A percentile compares a stretch with the other conserved stretches of the same genome.
Evolutionary conservation across 257 asterid species (phyloP).

Genomic region (Verbena officinalis): DNA sequence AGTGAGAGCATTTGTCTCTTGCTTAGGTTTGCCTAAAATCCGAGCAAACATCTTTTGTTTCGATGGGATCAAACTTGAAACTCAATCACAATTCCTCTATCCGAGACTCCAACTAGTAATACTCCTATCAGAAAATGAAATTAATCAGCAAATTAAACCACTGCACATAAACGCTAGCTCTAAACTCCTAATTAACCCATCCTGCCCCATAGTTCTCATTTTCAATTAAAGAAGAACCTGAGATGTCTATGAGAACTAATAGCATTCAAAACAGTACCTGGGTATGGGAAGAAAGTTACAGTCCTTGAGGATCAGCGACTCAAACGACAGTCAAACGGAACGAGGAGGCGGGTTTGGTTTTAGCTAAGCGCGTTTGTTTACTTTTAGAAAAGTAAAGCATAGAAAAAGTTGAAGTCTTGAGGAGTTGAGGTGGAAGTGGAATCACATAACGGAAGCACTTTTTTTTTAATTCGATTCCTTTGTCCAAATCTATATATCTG

Average conservation of each 20-base stretch:
- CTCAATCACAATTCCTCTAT: conserved; percentile 15
- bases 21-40: conserved; percentile 66
- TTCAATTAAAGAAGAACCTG: background rate
- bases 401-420: background rate
- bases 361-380: conserved; percentile 28
- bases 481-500: too few relatives aligned
- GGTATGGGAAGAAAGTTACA: conserved; percentile 11
- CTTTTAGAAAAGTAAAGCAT: background rate
- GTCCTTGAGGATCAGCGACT: conserved; percentile 10
- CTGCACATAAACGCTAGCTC: background rate
- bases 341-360: conserved; percentile 9
- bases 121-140: conserved; percentile 8
- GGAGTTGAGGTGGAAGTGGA: too few relatives aligned
- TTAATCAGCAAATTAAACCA: background rate
- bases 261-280: conserved; percentile 21
- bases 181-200: conserved; percentile 11
- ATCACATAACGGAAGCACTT: too few relatives aligned
- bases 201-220: background rate
- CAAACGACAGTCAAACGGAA: background rate
- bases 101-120: background rate
- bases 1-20: conserved; percentile 56
- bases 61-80: conserved; percentile 25
- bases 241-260: background rate
- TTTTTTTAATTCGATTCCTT: too few relatives aligned
- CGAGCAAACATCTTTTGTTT: conserved; percentile 55